Evolutionary conservation across 176 grass and related monocot genomes (phyloP).

Genomic region (Carex scoparia): DNA sequence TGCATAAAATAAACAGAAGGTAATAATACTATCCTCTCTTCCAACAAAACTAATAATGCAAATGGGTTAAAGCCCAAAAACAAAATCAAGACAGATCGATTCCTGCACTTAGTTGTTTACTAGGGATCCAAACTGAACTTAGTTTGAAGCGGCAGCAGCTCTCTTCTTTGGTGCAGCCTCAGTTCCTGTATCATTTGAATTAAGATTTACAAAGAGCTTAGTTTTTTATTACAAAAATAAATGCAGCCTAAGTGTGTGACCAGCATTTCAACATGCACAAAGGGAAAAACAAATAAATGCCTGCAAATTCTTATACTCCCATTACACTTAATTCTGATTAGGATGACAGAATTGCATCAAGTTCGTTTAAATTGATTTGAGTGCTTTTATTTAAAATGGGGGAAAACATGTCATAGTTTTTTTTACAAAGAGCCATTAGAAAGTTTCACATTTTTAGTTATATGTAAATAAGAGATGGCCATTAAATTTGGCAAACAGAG

Average conservation of each 20-base stretch:
- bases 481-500: not conserved
- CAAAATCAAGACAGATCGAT: slow-evolving; percentile 31
- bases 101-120: not conserved
- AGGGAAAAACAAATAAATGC: not conserved
- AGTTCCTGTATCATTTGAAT: slow-evolving; percentile 32
- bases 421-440: no score
- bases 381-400: no score
- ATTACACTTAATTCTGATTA: not conserved
- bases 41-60: slow-evolving; percentile 8
- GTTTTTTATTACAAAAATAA: not conserved
- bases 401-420: no score
- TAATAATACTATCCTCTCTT: slow-evolving; percentile 19
- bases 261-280: not conserved
- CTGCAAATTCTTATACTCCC: not conserved
- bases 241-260: not conserved
- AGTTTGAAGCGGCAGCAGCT: slow-evolving; percentile 41
- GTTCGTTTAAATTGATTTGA: no score
- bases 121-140: not conserved
- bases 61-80: slow-evolving; percentile 19
- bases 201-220: not conserved
- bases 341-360: not conserved
- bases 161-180: slow-evolving; percentile 60
- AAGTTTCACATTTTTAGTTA: not conserved
- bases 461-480: not conserved
- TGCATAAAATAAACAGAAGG: slow-evolving; percentile 31